Evolutionary conservation across 1,284 basidiomycete genomes (phyloP).

Genomic region (Cryptococcus sp.): DNA sequence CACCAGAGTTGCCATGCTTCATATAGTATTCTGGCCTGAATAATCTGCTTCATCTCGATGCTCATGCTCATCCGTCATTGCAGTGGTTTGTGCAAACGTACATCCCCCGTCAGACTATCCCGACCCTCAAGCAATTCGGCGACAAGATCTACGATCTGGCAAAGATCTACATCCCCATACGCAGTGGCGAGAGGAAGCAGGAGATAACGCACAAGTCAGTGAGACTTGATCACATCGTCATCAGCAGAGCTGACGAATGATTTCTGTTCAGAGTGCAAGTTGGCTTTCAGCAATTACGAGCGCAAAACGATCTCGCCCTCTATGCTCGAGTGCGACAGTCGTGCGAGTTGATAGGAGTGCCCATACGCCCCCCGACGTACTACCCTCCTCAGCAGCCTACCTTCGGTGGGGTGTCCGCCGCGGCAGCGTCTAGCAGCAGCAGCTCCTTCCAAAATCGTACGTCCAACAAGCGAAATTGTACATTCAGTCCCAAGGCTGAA

Average conservation of each 20-base stretch:
- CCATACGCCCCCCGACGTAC: not conserved
- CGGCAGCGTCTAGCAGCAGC: not conserved
- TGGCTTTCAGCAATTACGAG: conserved; percentile 29
- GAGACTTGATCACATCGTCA: not conserved
- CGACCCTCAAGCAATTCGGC: conserved; percentile 32
- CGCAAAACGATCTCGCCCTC: conserved; percentile 11
- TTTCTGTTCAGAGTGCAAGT: conserved; percentile 9
- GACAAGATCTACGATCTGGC: conserved; percentile 21
- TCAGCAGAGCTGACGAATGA: not conserved
- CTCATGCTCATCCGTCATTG: not conserved
- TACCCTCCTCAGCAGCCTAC: conserved; percentile 20
- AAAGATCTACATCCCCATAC: conserved; percentile 21
- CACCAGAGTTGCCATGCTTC: not conserved
- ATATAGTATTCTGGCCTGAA: not conserved
- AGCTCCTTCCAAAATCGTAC: not conserved
- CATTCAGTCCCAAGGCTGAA: not conserved
- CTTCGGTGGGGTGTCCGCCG: conserved; percentile 30
- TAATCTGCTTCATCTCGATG: not conserved
- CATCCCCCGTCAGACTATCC: conserved; percentile 35
- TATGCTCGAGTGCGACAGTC: conserved; percentile 25
- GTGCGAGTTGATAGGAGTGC: conserved; percentile 21
- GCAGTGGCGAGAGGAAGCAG: conserved; percentile 38
- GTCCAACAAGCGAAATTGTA: too few species aligned
- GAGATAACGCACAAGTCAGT: conserved; percentile 43
- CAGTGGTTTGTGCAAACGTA: conserved; percentile 36